Conservation (phyloP, 441 rosid species). For the Brassica balearica region DNA sequence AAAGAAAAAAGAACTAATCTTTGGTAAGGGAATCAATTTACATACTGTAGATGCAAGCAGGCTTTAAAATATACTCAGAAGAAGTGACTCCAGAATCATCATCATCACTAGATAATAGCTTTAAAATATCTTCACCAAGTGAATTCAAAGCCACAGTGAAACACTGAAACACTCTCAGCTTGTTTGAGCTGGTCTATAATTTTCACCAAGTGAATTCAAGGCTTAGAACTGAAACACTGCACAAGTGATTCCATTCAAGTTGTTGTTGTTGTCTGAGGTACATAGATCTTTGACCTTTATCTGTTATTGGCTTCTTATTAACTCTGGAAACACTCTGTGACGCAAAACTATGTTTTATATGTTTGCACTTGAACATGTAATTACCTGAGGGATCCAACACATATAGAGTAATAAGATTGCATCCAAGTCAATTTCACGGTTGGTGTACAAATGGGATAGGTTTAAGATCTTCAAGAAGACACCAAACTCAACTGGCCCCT, state of each 20-base stretch:
- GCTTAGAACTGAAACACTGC: slow-evolving; percentile 25
- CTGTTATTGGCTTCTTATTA: neutral
- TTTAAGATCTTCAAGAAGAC: neutral
- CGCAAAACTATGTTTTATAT: neutral
- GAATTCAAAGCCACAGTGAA: slow-evolving; percentile 45
- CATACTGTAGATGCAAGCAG: slow-evolving; percentile 71
- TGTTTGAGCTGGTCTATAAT: too few relatives aligned
- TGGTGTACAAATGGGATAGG: neutral
- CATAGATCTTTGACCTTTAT: neutral
- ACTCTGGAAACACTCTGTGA: neutral
- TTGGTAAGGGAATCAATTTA: slow-evolving; percentile 5
- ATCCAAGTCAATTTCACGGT: neutral
- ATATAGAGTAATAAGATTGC: neutral
- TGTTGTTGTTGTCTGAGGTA: neutral
- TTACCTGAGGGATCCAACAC: neutral
- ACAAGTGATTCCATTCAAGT: neutral
- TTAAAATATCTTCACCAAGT: slow-evolving; percentile 50
- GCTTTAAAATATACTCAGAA: slow-evolving; percentile 8
- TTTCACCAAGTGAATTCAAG: slow-evolving; percentile 47
- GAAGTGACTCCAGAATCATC: slow-evolving; percentile 39
- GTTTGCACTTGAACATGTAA: neutral
- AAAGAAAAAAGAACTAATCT: neutral
- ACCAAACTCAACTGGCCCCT: slow-evolving; percentile 2
- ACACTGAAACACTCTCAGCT: too few relatives aligned
- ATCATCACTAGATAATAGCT: slow-evolving; percentile 44